Conservation (phyloP, 2,329 filamentous ascomycete genomes). For the Beauveria sp. region DNA sequence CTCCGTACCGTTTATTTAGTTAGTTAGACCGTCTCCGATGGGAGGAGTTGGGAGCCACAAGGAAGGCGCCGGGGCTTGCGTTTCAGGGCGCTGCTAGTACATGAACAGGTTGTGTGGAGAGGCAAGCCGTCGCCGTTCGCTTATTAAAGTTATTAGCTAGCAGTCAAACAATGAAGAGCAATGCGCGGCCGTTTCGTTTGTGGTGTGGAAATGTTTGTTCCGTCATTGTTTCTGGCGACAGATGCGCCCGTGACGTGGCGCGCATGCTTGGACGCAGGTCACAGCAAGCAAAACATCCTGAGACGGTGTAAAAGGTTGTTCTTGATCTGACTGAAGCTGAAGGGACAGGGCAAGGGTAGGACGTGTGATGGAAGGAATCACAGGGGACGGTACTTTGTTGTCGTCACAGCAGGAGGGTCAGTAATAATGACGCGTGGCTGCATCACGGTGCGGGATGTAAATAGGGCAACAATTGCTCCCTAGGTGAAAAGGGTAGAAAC, state of each 20-base stretch:
- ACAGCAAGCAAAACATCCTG: background rate
- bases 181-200: background rate
- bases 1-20: background rate
- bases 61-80: background rate
- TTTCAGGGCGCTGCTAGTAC: constrained; percentile 9
- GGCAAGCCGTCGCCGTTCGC: background rate
- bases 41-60: background rate
- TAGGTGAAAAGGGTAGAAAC: too few species aligned
- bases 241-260: background rate
- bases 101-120: background rate
- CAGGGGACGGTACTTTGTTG: background rate
- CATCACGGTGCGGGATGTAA: too few species aligned
- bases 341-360: background rate
- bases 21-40: background rate
- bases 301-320: too few species aligned
- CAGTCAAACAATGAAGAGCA: too few species aligned
- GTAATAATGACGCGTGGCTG: too few species aligned
- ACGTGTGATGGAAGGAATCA: background rate
- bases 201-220: background rate
- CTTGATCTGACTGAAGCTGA: background rate
- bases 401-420: background rate
- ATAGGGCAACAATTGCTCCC: too few species aligned
- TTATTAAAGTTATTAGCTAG: too few species aligned
- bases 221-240: background rate
- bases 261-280: background rate